A percentile compares a stretch with the other conserved stretches of the same genome.
These are phyloP conservation scores for Acidomyces sp. DNA, from an alignment of 495 filamentous ascomycete genomes.

Conservation along the genomic window DNA sequence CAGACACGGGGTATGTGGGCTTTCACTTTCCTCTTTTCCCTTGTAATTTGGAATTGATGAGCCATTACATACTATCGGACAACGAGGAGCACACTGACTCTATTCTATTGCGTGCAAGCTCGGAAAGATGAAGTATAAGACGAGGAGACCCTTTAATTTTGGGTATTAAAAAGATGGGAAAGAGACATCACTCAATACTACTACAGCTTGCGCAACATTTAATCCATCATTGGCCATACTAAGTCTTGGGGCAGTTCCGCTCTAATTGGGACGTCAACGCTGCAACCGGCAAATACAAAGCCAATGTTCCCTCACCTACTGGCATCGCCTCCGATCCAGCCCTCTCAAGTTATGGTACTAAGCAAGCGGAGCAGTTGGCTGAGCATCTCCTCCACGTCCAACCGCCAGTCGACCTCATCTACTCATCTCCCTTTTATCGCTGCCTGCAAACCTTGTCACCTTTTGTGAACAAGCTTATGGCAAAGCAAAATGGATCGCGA, in stretches of 20 bases:
- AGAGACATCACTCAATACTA: no score
- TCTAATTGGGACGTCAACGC: conserved; percentile 76
- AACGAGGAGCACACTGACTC: no score
- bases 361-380: conserved; percentile 70
- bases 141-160: no score
- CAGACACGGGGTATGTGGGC: conserved; percentile 63
- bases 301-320: conserved; percentile 62
- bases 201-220: no score
- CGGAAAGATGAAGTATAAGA: no score
- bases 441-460: conserved; percentile 81
- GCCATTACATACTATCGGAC: no score
- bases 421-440: conserved; percentile 79
- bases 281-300: conserved; percentile 57
- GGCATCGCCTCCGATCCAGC: conserved; percentile 77
- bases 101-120: no score
- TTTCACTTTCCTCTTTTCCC: not conserved
- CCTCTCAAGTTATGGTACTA: conserved; percentile 70
- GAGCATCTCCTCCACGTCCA: conserved; percentile 44
- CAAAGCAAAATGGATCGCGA: conserved; percentile 22
- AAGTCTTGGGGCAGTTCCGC: conserved; percentile 65
- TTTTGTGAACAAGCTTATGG: conserved; percentile 41
- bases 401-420: conserved; percentile 61
- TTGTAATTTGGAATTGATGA: not conserved
- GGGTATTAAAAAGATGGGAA: no score
- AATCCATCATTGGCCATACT: no score